Base-by-base conservation (phyloP, 2,329 filamentous ascomycete genomes). In the Ascomycota sp. region DNA sequence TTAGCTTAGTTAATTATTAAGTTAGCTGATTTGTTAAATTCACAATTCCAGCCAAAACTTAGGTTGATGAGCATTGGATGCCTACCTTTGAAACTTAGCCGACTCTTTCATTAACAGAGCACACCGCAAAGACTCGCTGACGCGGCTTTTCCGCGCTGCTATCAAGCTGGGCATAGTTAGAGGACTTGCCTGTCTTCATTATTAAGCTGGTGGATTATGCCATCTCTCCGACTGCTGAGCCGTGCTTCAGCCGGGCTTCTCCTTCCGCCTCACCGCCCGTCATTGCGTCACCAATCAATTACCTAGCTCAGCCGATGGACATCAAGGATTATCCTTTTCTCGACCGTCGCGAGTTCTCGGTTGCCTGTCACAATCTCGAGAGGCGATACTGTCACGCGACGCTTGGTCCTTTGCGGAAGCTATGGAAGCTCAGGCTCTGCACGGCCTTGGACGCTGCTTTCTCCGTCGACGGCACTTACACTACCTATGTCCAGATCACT, bases 361-460 rank as follows among this genome's bases (percentile, higher is more conserved):
- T 70, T 45, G 67, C 63, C 35, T 80, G 76, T 49, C 66, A 74
- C 43, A 57, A 66, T 35, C 58, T 76, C 16, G 70, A 75, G 40
- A 57, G 62, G 28, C 59, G 51, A 39, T 76, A 75, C 49, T 59
- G 64, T 37, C 64, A 59, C 46, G 69, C 64, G 35, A 69, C 56
- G 27, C 55, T 73, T 3, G 72, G 68, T 2, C 57, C 60, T 6
- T 44, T 65, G 28, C 61, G 68, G 36, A 56, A 53, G 39, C 55
- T 57, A 37, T 72, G 68, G 62, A 67, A 63, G 44, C 54, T 74
- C 37, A 54, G 57, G 35, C 54, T 61, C 33, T 65, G 61, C 49
- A 63, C 55, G 6, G 61, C 65, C 11, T 53, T 72, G 10, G 59
- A 61, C 41, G 53, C 56, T 3, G 50, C 52, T 2, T 62, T 62